These are phyloP conservation scores for Solanum microdontum DNA, from an alignment of 257 asterid genomes.

Conservation along the genomic window DNA sequence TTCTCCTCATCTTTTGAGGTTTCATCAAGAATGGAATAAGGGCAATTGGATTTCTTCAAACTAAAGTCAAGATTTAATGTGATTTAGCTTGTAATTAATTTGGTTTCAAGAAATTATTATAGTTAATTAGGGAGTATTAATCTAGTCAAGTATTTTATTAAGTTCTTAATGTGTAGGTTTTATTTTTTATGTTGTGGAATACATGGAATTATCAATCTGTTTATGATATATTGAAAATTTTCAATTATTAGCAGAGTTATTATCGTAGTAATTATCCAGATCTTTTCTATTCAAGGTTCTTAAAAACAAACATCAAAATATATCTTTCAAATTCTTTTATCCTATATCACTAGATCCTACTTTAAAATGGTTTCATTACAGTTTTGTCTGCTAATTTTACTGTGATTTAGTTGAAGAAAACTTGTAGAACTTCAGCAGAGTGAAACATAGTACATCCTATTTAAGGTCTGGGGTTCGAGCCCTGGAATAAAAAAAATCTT, in stretches of 20 bases:
- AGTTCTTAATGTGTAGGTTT: neutral
- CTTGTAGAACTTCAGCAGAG: no score
- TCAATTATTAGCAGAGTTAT: neutral
- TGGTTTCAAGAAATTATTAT: no score
- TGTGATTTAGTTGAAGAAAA: neutral
- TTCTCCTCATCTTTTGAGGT: neutral
- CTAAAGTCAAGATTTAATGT: neutral
- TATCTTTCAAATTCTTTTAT: neutral
- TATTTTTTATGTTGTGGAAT: neutral
- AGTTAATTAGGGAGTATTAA: neutral
- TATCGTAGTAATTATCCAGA: neutral
- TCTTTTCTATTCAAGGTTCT: neutral
- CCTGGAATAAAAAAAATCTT: no score
- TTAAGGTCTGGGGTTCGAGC: no score
- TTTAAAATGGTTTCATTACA: no score
- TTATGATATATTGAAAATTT: neutral
- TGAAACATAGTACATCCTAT: no score
- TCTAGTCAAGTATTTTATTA: neutral
- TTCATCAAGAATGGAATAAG: slow-evolving; percentile 10
- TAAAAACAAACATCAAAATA: neutral
- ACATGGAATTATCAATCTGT: neutral
- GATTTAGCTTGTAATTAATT: neutral
- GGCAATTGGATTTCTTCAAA: slow-evolving; percentile 6
- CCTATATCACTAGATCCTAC: neutral
- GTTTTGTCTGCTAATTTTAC: neutral